Conservation (phyloP, 2,329 filamentous ascomycete genomes). For the Fusarium devonianum region DNA sequence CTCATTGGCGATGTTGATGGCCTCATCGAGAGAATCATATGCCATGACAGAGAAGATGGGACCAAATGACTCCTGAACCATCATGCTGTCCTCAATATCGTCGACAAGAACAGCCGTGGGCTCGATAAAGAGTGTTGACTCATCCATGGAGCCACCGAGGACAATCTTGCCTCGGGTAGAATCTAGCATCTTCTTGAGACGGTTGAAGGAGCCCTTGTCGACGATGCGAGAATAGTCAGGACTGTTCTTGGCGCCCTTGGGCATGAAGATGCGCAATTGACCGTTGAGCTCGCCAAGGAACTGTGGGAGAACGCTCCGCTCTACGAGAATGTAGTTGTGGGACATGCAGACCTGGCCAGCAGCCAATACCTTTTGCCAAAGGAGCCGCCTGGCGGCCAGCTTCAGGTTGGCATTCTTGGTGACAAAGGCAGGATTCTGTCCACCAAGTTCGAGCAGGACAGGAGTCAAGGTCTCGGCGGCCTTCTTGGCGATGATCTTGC, state of each 20-base stretch:
- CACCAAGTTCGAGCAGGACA: slow-evolving; percentile 87
- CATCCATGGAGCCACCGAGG: slow-evolving; percentile 84
- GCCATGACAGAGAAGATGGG: slow-evolving; percentile 87
- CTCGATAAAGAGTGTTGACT: slow-evolving; percentile 82
- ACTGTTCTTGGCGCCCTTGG: slow-evolving; percentile 78
- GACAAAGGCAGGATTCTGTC: slow-evolving; percentile 89
- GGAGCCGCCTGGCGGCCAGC: slow-evolving; percentile 80
- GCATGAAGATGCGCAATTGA: slow-evolving; percentile 80
- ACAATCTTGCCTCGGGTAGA: slow-evolving; percentile 82
- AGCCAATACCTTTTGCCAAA: slow-evolving; percentile 89
- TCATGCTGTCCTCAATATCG: slow-evolving; percentile 73
- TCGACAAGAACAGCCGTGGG: slow-evolving; percentile 90
- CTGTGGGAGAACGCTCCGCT: slow-evolving; percentile 72
- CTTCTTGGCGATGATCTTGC: slow-evolving; percentile 87
- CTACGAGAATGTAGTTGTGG: slow-evolving; percentile 90
- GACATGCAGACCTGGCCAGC: slow-evolving; percentile 91
- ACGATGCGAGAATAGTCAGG: slow-evolving; percentile 82
- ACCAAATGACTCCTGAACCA: slow-evolving; percentile 88
- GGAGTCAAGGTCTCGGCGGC: slow-evolving; percentile 90
- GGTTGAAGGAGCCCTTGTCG: slow-evolving; percentile 79
- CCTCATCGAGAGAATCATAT: slow-evolving; percentile 81
- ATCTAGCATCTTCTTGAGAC: slow-evolving; percentile 92
- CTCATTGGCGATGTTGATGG: slow-evolving; percentile 80
- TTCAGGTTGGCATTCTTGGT: slow-evolving; percentile 82
- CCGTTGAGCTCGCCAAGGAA: slow-evolving; percentile 79